These are phyloP conservation scores for Secale cereale DNA, from an alignment of 176 grass and related monocot species.

Conservation along the genomic window DNA sequence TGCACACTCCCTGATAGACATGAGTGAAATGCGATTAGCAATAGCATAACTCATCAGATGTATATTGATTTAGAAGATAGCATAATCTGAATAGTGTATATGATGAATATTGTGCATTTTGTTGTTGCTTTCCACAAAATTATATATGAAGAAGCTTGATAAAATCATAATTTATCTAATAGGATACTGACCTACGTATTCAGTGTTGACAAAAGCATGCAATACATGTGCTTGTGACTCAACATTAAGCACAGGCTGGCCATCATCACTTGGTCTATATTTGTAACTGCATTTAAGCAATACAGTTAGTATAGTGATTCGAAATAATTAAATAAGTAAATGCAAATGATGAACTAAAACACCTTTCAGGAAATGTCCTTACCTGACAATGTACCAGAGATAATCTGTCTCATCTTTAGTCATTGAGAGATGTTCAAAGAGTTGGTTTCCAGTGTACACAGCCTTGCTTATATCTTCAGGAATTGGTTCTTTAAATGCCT, in stretches of 20 bases:
- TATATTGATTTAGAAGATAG: neutral
- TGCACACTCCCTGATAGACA: constrained; percentile 52
- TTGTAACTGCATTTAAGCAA: constrained; percentile 67
- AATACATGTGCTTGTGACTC: constrained; percentile 75
- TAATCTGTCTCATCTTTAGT: constrained; percentile 95
- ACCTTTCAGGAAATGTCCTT: constrained; percentile 12
- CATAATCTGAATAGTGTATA: neutral
- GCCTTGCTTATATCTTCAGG: constrained; percentile 24
- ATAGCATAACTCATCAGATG: neutral
- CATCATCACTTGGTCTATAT: constrained; percentile 30
- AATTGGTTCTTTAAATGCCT: constrained; percentile 53
- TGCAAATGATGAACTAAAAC: neutral
- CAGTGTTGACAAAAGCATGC: constrained; percentile 79
- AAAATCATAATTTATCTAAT: neutral
- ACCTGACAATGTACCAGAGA: constrained; percentile 86
- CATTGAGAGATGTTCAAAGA: constrained; percentile 78
- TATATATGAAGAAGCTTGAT: neutral
- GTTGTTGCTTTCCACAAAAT: neutral
- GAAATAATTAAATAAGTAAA: neutral
- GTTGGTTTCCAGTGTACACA: constrained; percentile 31
- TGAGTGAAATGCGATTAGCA: neutral
- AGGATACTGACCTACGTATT: constrained; percentile 53
- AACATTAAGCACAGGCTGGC: constrained; percentile 36
- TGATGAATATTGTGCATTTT: neutral
- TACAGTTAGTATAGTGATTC: neutral